Evolutionary conservation across 371 early-diverging fungal species (phyloP).

Genomic region (Mycotypha africana): DNA sequence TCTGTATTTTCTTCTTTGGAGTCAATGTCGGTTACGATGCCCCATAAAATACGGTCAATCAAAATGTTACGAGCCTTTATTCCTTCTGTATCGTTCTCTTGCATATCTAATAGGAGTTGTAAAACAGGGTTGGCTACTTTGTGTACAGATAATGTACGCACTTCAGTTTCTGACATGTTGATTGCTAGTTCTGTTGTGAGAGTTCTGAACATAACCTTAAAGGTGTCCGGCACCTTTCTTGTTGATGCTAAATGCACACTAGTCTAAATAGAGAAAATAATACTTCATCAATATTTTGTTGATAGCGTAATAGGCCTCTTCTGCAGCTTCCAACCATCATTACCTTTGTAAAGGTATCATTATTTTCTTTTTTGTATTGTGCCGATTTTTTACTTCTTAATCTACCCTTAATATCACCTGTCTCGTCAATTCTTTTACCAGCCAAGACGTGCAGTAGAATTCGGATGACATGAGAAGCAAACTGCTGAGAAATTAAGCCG

Average conservation of each 20-base stretch:
- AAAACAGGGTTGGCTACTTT: conserved; percentile 75
- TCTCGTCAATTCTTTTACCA: conserved; percentile 60
- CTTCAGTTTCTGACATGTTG: conserved; percentile 49
- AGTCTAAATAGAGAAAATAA: too few species aligned
- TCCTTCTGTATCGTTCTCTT: conserved; percentile 43
- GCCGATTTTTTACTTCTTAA: conserved; percentile 59
- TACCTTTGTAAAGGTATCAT: conserved; percentile 40
- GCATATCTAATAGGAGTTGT: conserved; percentile 51
- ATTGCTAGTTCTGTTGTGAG: conserved; percentile 54
- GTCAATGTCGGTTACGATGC: conserved; percentile 46
- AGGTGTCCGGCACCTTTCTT: conserved; percentile 57
- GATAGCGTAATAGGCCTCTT: not conserved
- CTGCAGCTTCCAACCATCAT: not conserved
- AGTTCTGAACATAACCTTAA: conserved; percentile 49
- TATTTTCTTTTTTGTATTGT: conserved; percentile 64
- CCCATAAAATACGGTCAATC: conserved; percentile 62
- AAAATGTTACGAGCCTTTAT: conserved; percentile 45
- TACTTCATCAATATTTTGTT: too few species aligned
- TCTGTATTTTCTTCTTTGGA: conserved; percentile 26
- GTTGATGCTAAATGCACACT: conserved; percentile 30
- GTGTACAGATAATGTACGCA: conserved; percentile 58
- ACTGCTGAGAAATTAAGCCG: conserved; percentile 63
- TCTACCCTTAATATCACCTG: conserved; percentile 41
- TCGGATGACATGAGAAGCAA: conserved; percentile 74
- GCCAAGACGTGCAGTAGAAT: conserved; percentile 63